Conservation (phyloP, 768 basidiomycete species). For the Leccinum broughii region DNA sequence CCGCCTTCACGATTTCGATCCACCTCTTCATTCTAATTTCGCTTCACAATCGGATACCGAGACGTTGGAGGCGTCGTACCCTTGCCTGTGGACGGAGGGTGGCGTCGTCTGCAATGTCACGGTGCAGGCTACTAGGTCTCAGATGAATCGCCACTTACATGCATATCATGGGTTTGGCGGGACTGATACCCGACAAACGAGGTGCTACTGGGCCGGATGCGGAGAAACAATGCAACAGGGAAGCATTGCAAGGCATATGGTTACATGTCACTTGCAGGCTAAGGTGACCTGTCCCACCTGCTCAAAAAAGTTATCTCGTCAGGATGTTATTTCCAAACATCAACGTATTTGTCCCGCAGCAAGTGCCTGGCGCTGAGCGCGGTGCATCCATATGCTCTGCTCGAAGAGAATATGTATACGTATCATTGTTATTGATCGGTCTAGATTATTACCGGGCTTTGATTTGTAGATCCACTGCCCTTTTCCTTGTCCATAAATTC, state of each 20-base stretch:
- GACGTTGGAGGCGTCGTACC: constrained; percentile 8
- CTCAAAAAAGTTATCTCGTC: constrained; percentile 29
- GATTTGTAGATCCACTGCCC: not conserved
- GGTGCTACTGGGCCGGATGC: constrained; percentile 25
- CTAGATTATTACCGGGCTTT: not conserved
- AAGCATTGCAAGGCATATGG: constrained; percentile 30
- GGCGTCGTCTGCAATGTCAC: constrained; percentile 13
- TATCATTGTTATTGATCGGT: not conserved
- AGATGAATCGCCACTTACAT: constrained; percentile 30
- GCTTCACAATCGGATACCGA: constrained; percentile 3
- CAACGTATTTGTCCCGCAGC: constrained; percentile 27
- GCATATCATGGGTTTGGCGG: constrained; percentile 24
- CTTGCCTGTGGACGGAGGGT: constrained; percentile 22
- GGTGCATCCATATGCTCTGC: not conserved
- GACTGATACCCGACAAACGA: constrained; percentile 20
- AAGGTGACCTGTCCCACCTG: constrained; percentile 31
- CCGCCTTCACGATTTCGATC: not conserved
- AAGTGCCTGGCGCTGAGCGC: constrained; percentile 13
- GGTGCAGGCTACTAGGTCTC: constrained; percentile 25
- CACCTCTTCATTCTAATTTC: not conserved
- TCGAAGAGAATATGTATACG: not conserved
- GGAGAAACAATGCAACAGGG: constrained; percentile 28
- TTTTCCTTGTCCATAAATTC: not conserved
- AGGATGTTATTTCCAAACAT: constrained; percentile 30
- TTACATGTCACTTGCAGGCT: constrained; percentile 28